Evolutionary conservation across 169 alveolate species (phyloP), one percentile per base, ranked within the genome.

Genomic region (Cryptosporidium parvum): DNA sequence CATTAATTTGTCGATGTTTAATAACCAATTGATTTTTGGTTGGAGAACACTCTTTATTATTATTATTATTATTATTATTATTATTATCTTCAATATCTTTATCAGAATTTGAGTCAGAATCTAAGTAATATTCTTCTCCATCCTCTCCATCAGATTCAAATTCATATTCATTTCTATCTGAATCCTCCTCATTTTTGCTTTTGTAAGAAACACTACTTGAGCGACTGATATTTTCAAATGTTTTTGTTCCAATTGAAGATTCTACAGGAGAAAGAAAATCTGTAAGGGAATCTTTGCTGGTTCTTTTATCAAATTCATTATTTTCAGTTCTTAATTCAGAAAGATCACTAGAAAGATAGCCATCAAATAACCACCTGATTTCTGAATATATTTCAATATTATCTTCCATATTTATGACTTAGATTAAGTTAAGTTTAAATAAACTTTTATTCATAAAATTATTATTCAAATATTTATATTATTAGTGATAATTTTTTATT

Each of bases 211-310:
- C 10, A n/a, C 72, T 37, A 18, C 21, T 33, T 65, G 51, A 65
- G 67, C 35, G 39, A 33, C 72, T 65, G 4, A 65, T 31, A 3
- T 65, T 65, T 65, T 31, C 72, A 18, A 65, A 33, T 29, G 72
- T 58, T 53, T 58, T n/a, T 56, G 37, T 48, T 21, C 71, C 35
- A 16, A 73, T 14, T 6, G 86, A 73, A 53, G 70, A 56, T 42
- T 73, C 86, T 45, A 56, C 0, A 2, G 86, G 86, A 1, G 86
- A 73, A 0, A 56, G 53, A 73, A 33, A 73, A 21, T 56, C 33
- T 39, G 65, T 7, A 23, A 33, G 8, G 3, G 37, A 23, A 5
- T 69, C 84, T 3, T 26, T 16, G 6, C 9, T n/a, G 1, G 51
- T 5, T 29, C 23, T 65, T 35, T 65, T 37, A 65, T 65, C 33